phyloP scores from a whole-genome alignment of 805 yeast genomes.

The Yamadazyma kitorensis region DNA sequence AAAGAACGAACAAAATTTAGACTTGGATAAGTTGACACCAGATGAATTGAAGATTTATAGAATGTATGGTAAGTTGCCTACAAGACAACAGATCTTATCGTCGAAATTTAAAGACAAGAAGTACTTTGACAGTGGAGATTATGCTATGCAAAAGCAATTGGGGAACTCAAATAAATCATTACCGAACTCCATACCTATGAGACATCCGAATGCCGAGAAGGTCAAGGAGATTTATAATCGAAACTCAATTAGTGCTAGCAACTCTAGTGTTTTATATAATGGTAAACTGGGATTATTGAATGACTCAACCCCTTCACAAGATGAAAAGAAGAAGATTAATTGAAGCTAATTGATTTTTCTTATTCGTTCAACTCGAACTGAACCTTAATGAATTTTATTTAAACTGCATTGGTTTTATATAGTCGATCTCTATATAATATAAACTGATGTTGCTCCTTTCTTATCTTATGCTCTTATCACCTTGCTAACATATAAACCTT shows the following conservation, averaged over 20 bases:
- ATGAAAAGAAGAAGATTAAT: constrained; percentile 13
- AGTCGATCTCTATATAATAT: too few species aligned
- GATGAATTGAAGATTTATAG: constrained; percentile 78
- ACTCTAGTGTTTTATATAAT: constrained; percentile 41
- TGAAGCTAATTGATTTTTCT: too few species aligned
- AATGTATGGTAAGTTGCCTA: constrained; percentile 83
- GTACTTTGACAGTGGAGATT: constrained; percentile 92
- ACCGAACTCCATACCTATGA: constrained; percentile 37
- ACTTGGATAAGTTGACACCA: constrained; percentile 59
- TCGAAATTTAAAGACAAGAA: constrained; percentile 82
- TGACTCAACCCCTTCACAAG: constrained; percentile 40
- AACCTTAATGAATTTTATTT: too few species aligned
- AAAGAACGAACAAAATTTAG: constrained; percentile 43
- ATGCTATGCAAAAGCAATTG: constrained; percentile 66
- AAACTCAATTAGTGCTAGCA: constrained; percentile 52
- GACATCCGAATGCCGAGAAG: constrained; percentile 55
- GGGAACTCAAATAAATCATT: constrained; percentile 25
- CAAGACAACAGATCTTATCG: constrained; percentile 70
- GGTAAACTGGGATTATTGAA: constrained; percentile 56
- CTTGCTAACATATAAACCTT: too few species aligned
- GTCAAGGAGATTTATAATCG: constrained; percentile 57
- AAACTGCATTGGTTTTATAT: too few species aligned
- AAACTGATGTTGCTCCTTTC: too few species aligned
- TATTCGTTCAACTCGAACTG: too few species aligned
- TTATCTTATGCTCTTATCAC: too few species aligned